Conservation (phyloP, 176 grass and related monocot species). For the Pontederia paniculata region DNA sequence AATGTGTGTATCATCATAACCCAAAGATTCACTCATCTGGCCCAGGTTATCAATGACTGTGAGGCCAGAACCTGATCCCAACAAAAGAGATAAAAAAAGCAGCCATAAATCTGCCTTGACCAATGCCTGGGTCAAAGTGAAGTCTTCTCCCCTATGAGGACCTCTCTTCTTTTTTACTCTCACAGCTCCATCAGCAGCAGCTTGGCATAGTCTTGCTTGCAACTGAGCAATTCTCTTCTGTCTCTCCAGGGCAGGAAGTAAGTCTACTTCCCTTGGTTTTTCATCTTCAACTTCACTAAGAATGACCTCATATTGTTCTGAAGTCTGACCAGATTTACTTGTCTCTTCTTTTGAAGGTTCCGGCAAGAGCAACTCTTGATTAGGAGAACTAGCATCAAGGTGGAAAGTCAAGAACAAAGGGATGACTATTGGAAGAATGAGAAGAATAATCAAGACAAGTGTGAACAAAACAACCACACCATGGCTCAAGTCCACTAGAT, state of each 20-base stretch:
- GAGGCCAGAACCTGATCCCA: conserved; percentile 6
- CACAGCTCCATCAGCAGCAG: background rate
- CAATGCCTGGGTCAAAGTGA: background rate
- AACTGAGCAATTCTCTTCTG: background rate
- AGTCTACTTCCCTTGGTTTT: background rate
- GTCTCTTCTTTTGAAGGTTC: background rate
- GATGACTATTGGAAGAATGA: background rate
- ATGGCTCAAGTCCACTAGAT: conserved; percentile 3
- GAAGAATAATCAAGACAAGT: background rate
- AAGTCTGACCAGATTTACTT: background rate
- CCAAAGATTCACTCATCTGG: conserved; percentile 12
- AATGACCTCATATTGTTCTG: background rate
- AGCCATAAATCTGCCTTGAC: conserved; percentile 3
- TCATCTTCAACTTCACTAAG: background rate
- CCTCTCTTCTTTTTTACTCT: background rate
- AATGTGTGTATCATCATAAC: conserved; percentile 3
- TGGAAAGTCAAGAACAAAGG: background rate
- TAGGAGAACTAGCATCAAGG: background rate
- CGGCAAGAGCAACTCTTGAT: background rate
- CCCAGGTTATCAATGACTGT: conserved; percentile 12
- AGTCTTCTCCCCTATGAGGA: background rate
- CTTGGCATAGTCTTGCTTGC: background rate
- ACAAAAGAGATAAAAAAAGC: conserved; percentile 5
- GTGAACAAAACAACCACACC: background rate
- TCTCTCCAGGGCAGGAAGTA: background rate